Evolutionary conservation across 2,329 filamentous ascomycete genomes (phyloP).

Genomic region (Periconia digitata): DNA sequence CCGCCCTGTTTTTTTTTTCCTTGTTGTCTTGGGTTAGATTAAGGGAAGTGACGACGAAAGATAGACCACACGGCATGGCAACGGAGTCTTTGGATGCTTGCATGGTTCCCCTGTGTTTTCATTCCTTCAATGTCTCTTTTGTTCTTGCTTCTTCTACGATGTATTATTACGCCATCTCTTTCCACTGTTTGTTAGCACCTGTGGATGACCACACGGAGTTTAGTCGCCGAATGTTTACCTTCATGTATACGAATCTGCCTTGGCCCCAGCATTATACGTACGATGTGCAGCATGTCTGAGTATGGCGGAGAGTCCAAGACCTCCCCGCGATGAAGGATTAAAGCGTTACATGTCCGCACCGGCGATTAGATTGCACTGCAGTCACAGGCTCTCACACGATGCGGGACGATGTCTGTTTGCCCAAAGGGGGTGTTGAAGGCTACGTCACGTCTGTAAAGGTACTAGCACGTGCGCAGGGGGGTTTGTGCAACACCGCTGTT

Average conservation of each 20-base stretch:
- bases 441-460: slow-evolving; percentile 10
- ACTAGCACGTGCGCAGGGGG: slow-evolving; percentile 12
- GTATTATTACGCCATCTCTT: too few relatives aligned
- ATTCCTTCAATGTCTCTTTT: too few relatives aligned
- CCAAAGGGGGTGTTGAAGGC: background rate
- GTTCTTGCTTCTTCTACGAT: too few relatives aligned
- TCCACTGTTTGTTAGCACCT: too few relatives aligned
- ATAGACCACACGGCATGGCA: slow-evolving; percentile 14
- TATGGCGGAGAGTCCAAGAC: background rate
- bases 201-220: background rate
- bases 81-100: background rate
- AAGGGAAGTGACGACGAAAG: slow-evolving; percentile 13
- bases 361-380: background rate
- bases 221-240: slow-evolving; percentile 3
- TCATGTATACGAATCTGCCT: slow-evolving; percentile 16
- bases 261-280: background rate
- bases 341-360: background rate
- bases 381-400: background rate
- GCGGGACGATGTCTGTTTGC: background rate
- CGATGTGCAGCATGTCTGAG: background rate
- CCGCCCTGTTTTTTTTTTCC: background rate
- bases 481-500: slow-evolving; percentile 29
- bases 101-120: too few relatives aligned
- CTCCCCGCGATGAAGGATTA: background rate
- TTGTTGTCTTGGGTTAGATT: slow-evolving; percentile 4